Evolutionary conservation across 352 stramenopile species (phyloP).

Genomic region (Aphanomyces stellatus): DNA sequence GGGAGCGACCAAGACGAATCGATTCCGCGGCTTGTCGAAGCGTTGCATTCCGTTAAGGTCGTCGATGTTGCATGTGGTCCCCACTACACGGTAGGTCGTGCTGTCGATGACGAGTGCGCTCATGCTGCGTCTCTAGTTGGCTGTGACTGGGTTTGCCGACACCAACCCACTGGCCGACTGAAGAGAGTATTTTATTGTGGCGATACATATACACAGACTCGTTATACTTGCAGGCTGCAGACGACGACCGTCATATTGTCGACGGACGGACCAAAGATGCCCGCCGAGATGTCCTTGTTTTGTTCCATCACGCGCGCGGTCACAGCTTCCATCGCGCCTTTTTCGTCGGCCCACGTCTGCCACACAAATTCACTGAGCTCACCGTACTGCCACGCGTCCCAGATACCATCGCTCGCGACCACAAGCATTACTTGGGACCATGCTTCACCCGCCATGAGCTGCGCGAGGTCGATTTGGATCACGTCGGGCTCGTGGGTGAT

Average conservation of each 20-base stretch:
- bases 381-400: constrained; percentile 85
- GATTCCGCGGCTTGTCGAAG: constrained; percentile 36
- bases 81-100: constrained; percentile 41
- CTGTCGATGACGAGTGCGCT: neutral
- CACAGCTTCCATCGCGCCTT: constrained; percentile 25
- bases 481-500: constrained; percentile 57
- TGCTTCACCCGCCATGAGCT: constrained; percentile 24
- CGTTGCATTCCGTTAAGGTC: constrained; percentile 48
- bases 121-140: neutral
- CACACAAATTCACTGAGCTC: constrained; percentile 51
- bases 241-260: constrained; percentile 87
- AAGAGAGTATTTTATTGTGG: no score
- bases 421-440: constrained; percentile 42
- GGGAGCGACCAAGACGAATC: constrained; percentile 47
- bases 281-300: constrained; percentile 49
- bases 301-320: constrained; percentile 40
- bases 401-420: constrained; percentile 76
- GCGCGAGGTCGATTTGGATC: constrained; percentile 38
- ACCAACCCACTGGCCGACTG: no score
- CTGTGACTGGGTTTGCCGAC: constrained; percentile 1
- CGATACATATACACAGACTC: constrained; percentile 21
- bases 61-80: constrained; percentile 41
- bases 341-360: constrained; percentile 9
- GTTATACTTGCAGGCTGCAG: constrained; percentile 22
- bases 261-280: constrained; percentile 70